Conservation (phyloP, 148 eudicot genomes). For the Amaranthus hypochondriacus region DNA sequence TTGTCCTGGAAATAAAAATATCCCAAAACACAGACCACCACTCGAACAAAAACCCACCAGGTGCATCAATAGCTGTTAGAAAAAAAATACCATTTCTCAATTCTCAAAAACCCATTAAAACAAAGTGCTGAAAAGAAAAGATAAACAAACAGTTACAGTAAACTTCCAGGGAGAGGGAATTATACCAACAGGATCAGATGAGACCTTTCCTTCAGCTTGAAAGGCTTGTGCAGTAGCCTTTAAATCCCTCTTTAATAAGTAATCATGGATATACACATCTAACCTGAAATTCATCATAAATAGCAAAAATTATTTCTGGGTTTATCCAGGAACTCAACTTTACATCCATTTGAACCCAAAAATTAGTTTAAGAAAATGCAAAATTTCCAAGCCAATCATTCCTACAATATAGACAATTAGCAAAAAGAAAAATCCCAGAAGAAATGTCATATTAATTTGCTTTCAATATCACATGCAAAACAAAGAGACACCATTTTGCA, state of each 20-base stretch:
- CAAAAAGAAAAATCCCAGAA: background rate
- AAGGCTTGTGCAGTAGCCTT: conserved; percentile 83
- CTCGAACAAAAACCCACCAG: conserved; percentile 81
- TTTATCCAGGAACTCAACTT: background rate
- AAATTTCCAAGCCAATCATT: background rate
- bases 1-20: conserved; percentile 77
- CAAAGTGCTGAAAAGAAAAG: background rate
- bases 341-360: background rate
- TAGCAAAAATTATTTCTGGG: conserved; percentile 3
- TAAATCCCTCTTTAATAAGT: conserved; percentile 72
- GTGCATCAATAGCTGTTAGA: conserved; percentile 70
- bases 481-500: conserved; percentile 8
- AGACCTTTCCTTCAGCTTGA: conserved; percentile 75
- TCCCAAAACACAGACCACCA: conserved; percentile 97
- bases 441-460: too few species aligned
- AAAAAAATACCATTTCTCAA: conserved; percentile 10
- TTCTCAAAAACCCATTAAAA: background rate
- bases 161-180: conserved; percentile 2
- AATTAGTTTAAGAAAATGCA: background rate
- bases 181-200: conserved; percentile 87
- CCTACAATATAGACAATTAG: background rate
- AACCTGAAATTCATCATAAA: conserved; percentile 39
- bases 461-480: conserved; percentile 23
- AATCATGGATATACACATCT: conserved; percentile 80
- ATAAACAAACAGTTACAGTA: background rate